These are phyloP conservation scores for Botrytis pseudocinerea DNA, from an alignment of 2,329 filamentous ascomycete genomes.

Conservation along the genomic window DNA sequence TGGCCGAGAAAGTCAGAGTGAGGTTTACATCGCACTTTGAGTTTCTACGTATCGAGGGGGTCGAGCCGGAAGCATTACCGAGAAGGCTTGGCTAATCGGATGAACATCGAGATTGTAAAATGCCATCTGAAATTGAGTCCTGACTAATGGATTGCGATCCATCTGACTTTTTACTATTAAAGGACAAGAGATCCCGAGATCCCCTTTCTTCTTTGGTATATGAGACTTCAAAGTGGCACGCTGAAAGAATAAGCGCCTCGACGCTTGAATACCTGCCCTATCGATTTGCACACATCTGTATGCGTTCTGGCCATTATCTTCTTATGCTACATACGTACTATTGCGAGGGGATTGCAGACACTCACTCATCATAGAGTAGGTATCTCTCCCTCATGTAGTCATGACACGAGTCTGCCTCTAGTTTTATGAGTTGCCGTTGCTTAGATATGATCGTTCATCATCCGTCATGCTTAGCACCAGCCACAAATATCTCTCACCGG, in stretches of 20 bases:
- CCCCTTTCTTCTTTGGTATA: background rate
- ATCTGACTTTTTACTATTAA: background rate
- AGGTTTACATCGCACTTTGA: background rate
- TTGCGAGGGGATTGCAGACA: background rate
- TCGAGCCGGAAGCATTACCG: slow-evolving; percentile 2
- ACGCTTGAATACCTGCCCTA: background rate
- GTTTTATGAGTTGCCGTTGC: too few relatives aligned
- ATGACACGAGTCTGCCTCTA: background rate
- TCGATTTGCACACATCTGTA: background rate
- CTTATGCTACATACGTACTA: background rate
- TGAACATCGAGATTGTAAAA: slow-evolving; percentile 12
- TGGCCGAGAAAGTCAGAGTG: background rate
- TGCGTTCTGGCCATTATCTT: background rate
- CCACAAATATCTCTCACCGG: background rate
- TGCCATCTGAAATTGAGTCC: background rate
- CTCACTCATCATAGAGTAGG: background rate
- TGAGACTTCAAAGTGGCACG: background rate
- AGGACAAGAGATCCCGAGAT: background rate
- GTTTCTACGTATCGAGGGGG: slow-evolving; percentile 5
- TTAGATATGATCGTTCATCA: background rate
- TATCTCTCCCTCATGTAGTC: background rate
- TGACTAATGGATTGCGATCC: background rate
- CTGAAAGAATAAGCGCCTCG: too few relatives aligned
- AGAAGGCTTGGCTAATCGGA: background rate
- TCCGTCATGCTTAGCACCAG: background rate